These are phyloP conservation scores for Vigna trinervia DNA, from an alignment of 306 rosid genomes.

Conservation along the genomic window DNA sequence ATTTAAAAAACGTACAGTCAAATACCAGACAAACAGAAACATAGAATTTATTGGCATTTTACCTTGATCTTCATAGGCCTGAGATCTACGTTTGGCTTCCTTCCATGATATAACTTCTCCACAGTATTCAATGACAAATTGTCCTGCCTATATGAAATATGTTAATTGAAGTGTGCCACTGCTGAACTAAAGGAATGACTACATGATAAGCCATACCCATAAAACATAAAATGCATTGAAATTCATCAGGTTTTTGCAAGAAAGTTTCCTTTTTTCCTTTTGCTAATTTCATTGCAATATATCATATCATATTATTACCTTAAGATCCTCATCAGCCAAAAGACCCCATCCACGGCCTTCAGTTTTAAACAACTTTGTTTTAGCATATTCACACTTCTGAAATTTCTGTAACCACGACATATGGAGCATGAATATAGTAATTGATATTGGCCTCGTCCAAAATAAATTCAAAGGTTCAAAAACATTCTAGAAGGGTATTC, in stretches of 20 bases:
- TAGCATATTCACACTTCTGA: slow-evolving; percentile 88
- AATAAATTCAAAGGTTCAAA: slow-evolving; percentile 32
- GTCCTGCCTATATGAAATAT: slow-evolving; percentile 65
- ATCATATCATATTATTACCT: slow-evolving; percentile 56
- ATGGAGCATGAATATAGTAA: slow-evolving; percentile 39
- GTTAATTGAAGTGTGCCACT: slow-evolving; percentile 28
- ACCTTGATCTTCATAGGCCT: slow-evolving; percentile 87
- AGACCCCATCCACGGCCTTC: slow-evolving; percentile 98
- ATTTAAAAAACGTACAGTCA: slow-evolving; percentile 34
- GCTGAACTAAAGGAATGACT: slow-evolving; percentile 22
- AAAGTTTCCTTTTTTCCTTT: slow-evolving; percentile 8
- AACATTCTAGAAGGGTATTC: slow-evolving; percentile 2
- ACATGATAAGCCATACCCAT: slow-evolving; percentile 19
- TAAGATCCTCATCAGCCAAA: slow-evolving; percentile 80
- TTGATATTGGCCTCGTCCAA: slow-evolving; percentile 33
- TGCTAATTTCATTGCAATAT: slow-evolving; percentile 28
- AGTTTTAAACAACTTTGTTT: slow-evolving; percentile 85
- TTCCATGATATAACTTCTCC: slow-evolving; percentile 98
- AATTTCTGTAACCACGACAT: slow-evolving; percentile 69
- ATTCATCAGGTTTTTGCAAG: slow-evolving; percentile 22
- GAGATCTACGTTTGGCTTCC: slow-evolving; percentile 93
- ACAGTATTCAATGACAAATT: slow-evolving; percentile 87
- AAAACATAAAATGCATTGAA: slow-evolving; percentile 32
- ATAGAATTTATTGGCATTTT: slow-evolving; percentile 34
- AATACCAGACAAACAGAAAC: slow-evolving; percentile 38